Percentiles rank a stretch among this genome's conserved stretches.
These are phyloP conservation scores for Phytophthora syringae DNA, from an alignment of 352 stramenopile species.

Conservation along the genomic window DNA sequence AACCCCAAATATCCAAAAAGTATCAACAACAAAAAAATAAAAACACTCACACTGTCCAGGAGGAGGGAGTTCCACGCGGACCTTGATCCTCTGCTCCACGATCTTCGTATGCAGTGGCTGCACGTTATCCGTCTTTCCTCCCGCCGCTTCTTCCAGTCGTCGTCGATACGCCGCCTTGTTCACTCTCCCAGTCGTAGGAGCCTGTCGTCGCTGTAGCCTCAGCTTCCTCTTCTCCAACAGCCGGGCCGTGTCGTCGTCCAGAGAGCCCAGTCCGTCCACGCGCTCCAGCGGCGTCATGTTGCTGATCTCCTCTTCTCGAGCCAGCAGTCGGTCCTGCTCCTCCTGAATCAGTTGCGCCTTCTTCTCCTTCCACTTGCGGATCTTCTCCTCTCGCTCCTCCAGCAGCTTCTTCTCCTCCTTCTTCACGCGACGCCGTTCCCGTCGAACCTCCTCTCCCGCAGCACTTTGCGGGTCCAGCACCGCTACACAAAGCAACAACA, in stretches of 20 bases:
- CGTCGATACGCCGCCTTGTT: constrained; percentile 82
- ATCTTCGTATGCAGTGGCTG: constrained; percentile 67
- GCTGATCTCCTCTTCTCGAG: constrained; percentile 71
- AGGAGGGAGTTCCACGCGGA: constrained; percentile 74
- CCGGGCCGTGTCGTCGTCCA: constrained; percentile 76
- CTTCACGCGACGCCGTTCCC: constrained; percentile 60
- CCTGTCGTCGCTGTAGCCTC: constrained; percentile 69
- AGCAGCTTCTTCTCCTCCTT: constrained; percentile 69
- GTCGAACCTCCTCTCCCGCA: constrained; percentile 59
- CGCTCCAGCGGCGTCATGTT: constrained; percentile 81
- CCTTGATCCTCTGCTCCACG: constrained; percentile 67
- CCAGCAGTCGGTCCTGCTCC: constrained; percentile 58
- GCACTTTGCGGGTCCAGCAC: constrained; percentile 76
- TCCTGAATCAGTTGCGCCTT: constrained; percentile 60
- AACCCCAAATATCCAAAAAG: not conserved
- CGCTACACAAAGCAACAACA: constrained; percentile 33
- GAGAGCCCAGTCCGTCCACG: constrained; percentile 63
- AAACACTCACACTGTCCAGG: constrained; percentile 77
- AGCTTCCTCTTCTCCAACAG: constrained; percentile 83
- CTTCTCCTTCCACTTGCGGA: constrained; percentile 74
- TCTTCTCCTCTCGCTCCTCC: constrained; percentile 66
- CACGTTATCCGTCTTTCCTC: constrained; percentile 83
- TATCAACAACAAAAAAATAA: too few relatives aligned
- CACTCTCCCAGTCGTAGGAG: constrained; percentile 69
- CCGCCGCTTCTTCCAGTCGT: constrained; percentile 74